Base-by-base conservation (phyloP, 805 yeast genomes). In the Cyberlindnera maritima region DNA sequence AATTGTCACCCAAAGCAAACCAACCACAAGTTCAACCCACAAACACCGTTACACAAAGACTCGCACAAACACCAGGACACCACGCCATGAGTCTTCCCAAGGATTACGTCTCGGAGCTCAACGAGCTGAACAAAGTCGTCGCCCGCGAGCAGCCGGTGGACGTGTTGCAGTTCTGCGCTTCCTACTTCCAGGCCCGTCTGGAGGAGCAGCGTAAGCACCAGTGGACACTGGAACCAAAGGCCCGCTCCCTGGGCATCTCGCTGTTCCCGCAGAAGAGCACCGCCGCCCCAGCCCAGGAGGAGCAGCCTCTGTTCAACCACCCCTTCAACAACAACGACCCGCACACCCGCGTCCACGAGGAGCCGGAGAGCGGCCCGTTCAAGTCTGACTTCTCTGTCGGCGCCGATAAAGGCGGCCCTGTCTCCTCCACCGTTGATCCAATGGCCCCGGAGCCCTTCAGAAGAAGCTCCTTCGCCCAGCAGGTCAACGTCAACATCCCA, bases 131-230 rank as follows among this genome's bases (percentile, higher is more conserved):
- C 63, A 76, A 72, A 59, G 85, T 81, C 59, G 63, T 79, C 43
- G 68, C 69, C 39, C 62, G 63, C 37, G 70, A 74, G 41, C 77
- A 82, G 56, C 95, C 96, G 1, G 60, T 70, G 13, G 92, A 86
- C 59, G 69, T 86, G 12, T 63, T 87, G 48, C 90, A 86, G 60
- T 87, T 85, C 67, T 83, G 91, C 58, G 84, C 87, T 46, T 77
- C 81, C 64, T 84, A 83, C 65, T 87, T 87, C 69, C 31, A 28
- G 31, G 13, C 31, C 31, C 31, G 31, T 28, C 68, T 86, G 49
- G 82, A 80, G 54, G 74, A 75, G 26, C 87, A 83, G 59, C 73
- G 87, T 60, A 59, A 70, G 25, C 72, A 71, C 33, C 65, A 75
- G 41, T 78, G 80, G 78, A 63, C 63, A n/a, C 76, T 74, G 48